Percentiles rank a stretch among this genome's conserved stretches.
These are phyloP conservation scores for Xanthoconium stramineum DNA, from an alignment of 768 basidiomycete genomes.

Conservation along the genomic window DNA sequence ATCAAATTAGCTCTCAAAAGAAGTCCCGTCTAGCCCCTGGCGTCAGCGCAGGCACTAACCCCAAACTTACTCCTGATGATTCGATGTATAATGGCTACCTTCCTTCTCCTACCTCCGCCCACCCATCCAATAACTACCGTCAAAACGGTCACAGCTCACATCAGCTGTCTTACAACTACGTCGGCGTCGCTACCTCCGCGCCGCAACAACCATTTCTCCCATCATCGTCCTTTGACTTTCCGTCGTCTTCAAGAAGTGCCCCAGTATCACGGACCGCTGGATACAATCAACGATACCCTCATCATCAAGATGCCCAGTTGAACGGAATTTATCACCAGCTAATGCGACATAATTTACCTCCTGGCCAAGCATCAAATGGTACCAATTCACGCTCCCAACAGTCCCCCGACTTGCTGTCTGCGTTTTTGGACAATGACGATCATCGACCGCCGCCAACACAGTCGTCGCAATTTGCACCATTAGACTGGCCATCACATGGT, in stretches of 20 bases:
- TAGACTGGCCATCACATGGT: slow-evolving; percentile 35
- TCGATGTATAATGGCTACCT: slow-evolving; percentile 31
- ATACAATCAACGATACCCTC: slow-evolving; percentile 29
- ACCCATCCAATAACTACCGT: slow-evolving; percentile 27
- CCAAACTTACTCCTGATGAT: slow-evolving; percentile 28
- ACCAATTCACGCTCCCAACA: slow-evolving; percentile 23
- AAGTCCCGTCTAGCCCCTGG: slow-evolving; percentile 29
- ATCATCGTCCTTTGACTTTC: slow-evolving; percentile 28
- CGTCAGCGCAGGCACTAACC: slow-evolving; percentile 17
- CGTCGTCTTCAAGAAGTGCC: slow-evolving; percentile 27
- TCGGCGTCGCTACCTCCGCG: slow-evolving; percentile 13
- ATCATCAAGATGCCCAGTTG: slow-evolving; percentile 29
- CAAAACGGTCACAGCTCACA: slow-evolving; percentile 29
- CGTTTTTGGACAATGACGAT: slow-evolving; percentile 30
- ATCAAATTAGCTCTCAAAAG: slow-evolving; percentile 27
- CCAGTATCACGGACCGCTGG: slow-evolving; percentile 20
- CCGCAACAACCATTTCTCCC: slow-evolving; percentile 24
- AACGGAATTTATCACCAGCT: slow-evolving; percentile 32
- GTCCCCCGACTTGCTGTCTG: slow-evolving; percentile 27
- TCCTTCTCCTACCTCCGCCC: slow-evolving; percentile 29
- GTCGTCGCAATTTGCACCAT: slow-evolving; percentile 22
- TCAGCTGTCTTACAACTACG: slow-evolving; percentile 25
- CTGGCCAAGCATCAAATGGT: slow-evolving; percentile 16
- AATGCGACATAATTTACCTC: slow-evolving; percentile 26
- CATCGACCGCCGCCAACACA: slow-evolving; percentile 22